Evolutionary conservation across 441 rosid species (phyloP), one percentile per base, ranked within the genome.

Genomic region (Metrosideros polymorpha): DNA sequence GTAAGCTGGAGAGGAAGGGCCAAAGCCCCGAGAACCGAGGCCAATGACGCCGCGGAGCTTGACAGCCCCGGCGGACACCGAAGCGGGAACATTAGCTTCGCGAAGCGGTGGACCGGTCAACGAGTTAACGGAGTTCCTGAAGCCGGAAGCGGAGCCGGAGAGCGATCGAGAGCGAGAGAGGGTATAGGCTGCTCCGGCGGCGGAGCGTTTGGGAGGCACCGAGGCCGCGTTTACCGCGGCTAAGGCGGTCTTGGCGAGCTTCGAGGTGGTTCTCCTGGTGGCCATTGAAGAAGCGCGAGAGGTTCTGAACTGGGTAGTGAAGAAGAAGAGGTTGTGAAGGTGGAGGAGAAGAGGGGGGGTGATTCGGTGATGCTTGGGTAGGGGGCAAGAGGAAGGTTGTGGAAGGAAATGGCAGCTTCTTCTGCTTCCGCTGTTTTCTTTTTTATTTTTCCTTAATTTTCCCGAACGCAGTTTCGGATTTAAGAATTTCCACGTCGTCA

Each of bases 321-420:
- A 66, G 51, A n/a, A 15, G 82, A 54, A 13, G 35, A 39, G n/a
- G 7, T 63, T 17, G 17, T 32, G 27, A 50, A 54, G 43, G 84
- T 59, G 19, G 9, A 76, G 59, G 32, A 39, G 57, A n/a, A 12
- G 49, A 4, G 22, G 5, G 49, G 24, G 32, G 30, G 12, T 6
- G 43, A 43, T 18, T 6, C 35, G 59, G 14, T 9, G 39, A 54
- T 50, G 86, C 32, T 52, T 0, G 71, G 84, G 53, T 29, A 45
- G 45, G 75, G 45, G 86, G 29, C 27, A 25, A 42, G 50, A 30
- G 14, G 15, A 50, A 84, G 86, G 63, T 7, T 43, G 71, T 83
- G 57, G 88, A 87, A 87, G 86, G 77, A 56, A 45, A 50, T 35
- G 84, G 88, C 35, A 25, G 47, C 35, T 82, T 86, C 87, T 7